Base-by-base conservation (phyloP, 306 rosid genomes). In the apple (Malus domestica) region DNA sequence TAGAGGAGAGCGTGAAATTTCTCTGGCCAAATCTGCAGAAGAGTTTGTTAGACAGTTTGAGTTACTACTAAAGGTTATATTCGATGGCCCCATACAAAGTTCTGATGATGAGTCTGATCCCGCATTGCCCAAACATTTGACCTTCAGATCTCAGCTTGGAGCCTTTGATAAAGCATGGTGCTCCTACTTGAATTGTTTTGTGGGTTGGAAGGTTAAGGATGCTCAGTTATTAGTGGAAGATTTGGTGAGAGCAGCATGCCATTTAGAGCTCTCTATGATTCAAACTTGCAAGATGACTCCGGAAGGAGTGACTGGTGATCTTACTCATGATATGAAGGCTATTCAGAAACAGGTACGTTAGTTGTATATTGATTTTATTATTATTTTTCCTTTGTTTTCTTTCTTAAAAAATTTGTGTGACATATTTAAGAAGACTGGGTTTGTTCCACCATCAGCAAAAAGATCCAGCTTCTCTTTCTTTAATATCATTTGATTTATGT, bases 101-200 rank as follows among this genome's bases (percentile, higher is more conserved):
- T 86, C 84, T 69, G 92, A 89, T 73, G 91, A 87, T 46, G 90
- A 90, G 76, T 78, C 84, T 73, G 86, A 76, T 59, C 80, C 88
- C 27, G 72, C 78, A 78, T 54, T 62, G 55, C 51, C 87, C 67
- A 90, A 87, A 79, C 86, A 81, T 10, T 85, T 81, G 69, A 89
- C 97, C 73, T 95, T 95, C 81, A 84, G 96, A 82, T 84, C 92
- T 70, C 99, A 95, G 89, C 91, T 95, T 68, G 86, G 82, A 64
- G 87, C 86, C 71, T 95, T 95, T 76, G 97, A 95, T 85, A 90
- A 89, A 89, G 97, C 93, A 44, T 95, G 98, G 98, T 95, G 98
- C 86, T 81, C 88, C 20, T 95, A 95, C 85, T 80, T 95, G 80
- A 90, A 90, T 82, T 89, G 90, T 84, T 95, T 95, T 74, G 97